phyloP scores from a whole-genome alignment of 345 rosid genomes.

The Barbarea vulgaris region DNA sequence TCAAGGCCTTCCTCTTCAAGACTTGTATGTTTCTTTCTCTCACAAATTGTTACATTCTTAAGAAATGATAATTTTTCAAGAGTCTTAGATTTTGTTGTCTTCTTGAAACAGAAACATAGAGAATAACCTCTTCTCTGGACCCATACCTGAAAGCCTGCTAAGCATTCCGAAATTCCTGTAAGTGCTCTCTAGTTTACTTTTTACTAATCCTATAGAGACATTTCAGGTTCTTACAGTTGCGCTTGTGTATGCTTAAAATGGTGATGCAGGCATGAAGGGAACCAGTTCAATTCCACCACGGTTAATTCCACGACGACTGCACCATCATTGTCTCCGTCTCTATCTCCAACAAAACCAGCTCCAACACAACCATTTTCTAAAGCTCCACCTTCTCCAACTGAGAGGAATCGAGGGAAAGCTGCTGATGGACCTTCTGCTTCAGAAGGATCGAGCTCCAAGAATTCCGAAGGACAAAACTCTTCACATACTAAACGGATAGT shows the following conservation, averaged over 20 bases:
- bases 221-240: constrained; percentile 16
- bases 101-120: constrained; percentile 75
- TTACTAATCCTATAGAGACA: constrained; percentile 4
- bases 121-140: constrained; percentile 85
- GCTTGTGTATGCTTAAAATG: constrained; percentile 16
- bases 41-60: constrained; percentile 28
- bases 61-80: not conserved
- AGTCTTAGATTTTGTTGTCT: not conserved
- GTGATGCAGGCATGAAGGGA: constrained; percentile 77
- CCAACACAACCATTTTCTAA: constrained; percentile 41
- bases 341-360: constrained; percentile 49
- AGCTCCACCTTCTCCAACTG: constrained; percentile 47
- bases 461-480: constrained; percentile 38
- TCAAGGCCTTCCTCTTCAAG: constrained; percentile 78
- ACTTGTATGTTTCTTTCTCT: constrained; percentile 63
- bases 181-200: constrained; percentile 24
- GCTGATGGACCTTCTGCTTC: constrained; percentile 66
- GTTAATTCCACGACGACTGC: constrained; percentile 35
- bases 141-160: constrained; percentile 78
- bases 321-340: constrained; percentile 61
- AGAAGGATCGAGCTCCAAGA: constrained; percentile 49
- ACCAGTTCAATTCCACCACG: constrained; percentile 61
- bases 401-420: constrained; percentile 53
- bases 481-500: constrained; percentile 58
- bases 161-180: constrained; percentile 73